phyloP scores from a whole-genome alignment of 2,329 filamentous ascomycete species.

The Aspergillus sp. region DNA sequence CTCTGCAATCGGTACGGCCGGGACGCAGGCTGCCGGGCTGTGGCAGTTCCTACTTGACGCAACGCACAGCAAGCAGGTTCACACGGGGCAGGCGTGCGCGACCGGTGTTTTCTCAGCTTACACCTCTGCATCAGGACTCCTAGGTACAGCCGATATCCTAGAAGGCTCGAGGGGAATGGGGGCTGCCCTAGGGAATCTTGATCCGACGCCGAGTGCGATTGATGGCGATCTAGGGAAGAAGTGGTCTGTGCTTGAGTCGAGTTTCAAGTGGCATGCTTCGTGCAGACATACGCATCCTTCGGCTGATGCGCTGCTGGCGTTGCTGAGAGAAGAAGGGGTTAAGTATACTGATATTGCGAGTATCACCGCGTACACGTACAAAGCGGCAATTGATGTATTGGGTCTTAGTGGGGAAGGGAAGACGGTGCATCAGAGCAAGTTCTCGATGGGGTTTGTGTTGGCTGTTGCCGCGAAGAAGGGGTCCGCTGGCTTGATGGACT shows the following conservation, averaged over 20 bases:
- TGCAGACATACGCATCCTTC: constrained; percentile 35
- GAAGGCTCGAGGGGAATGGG: constrained; percentile 31
- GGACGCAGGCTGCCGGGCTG: constrained; percentile 33
- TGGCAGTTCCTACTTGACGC: constrained; percentile 35
- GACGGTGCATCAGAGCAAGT: constrained; percentile 37
- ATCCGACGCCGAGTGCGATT: constrained; percentile 24
- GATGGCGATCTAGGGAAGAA: constrained; percentile 25
- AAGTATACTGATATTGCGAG: constrained; percentile 30
- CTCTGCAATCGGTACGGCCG: constrained; percentile 32
- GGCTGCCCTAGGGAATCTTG: constrained; percentile 22
- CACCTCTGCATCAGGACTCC: constrained; percentile 25
- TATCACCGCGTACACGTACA: constrained; percentile 27
- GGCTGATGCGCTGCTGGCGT: constrained; percentile 29
- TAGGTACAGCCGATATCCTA: constrained; percentile 29
- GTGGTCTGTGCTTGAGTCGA: constrained; percentile 28
- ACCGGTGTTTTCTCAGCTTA: constrained; percentile 35
- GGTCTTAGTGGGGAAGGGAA: constrained; percentile 28
- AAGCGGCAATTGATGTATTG: constrained; percentile 32
- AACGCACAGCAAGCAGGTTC: constrained; percentile 33
- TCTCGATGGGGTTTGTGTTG: constrained; percentile 36
- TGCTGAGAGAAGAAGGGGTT: constrained; percentile 28
- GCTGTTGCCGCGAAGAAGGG: constrained; percentile 34
- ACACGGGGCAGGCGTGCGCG: constrained; percentile 33
- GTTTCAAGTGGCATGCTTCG: constrained; percentile 37
- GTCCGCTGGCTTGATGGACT: constrained; percentile 32